A percentile compares a stretch with the other conserved stretches of the same genome.
Conservation (phyloP, 2,329 filamentous ascomycete species). For the Pseudogymnoascus sp. region DNA sequence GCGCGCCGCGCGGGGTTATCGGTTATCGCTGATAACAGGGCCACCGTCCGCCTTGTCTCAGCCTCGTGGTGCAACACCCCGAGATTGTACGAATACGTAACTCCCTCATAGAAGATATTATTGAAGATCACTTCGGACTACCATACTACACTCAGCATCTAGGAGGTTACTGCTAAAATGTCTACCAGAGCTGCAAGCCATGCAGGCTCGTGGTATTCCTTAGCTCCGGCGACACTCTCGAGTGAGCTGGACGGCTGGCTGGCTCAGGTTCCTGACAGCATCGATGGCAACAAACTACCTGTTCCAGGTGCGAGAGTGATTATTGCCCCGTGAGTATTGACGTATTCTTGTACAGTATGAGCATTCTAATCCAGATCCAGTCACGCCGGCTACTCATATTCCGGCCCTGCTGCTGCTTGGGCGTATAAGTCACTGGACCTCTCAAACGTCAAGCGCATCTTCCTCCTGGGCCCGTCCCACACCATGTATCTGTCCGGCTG, state of each 20-base stretch:
- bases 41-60: not conserved
- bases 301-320: slow-evolving; percentile 70
- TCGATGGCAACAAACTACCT: slow-evolving; percentile 57
- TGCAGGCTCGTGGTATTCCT: slow-evolving; percentile 81
- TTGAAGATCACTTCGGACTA: not conserved
- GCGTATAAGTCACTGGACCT: slow-evolving; percentile 88
- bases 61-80: not conserved
- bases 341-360: not conserved
- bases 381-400: slow-evolving; percentile 90
- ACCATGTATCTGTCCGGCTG: slow-evolving; percentile 72
- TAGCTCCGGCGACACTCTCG: slow-evolving; percentile 50
- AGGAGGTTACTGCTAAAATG: slow-evolving; percentile 20
- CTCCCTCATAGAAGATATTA: not conserved
- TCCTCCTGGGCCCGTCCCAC: slow-evolving; percentile 88
- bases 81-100: not conserved
- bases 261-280: slow-evolving; percentile 55
- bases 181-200: slow-evolving; percentile 56
- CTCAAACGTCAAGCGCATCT: slow-evolving; percentile 73
- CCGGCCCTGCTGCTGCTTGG: slow-evolving; percentile 85
- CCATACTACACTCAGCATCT: not conserved
- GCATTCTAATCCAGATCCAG: slow-evolving; percentile 39
- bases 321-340: slow-evolving; percentile 74
- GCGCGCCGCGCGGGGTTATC: not conserved
- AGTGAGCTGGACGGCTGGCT: slow-evolving; percentile 68
- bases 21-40: slow-evolving; percentile 6